A percentile compares a stretch with the other conserved stretches of the same genome.
phyloP scores from a whole-genome alignment of 176 grass and related monocot species.

The Saccharum officinarum region DNA sequence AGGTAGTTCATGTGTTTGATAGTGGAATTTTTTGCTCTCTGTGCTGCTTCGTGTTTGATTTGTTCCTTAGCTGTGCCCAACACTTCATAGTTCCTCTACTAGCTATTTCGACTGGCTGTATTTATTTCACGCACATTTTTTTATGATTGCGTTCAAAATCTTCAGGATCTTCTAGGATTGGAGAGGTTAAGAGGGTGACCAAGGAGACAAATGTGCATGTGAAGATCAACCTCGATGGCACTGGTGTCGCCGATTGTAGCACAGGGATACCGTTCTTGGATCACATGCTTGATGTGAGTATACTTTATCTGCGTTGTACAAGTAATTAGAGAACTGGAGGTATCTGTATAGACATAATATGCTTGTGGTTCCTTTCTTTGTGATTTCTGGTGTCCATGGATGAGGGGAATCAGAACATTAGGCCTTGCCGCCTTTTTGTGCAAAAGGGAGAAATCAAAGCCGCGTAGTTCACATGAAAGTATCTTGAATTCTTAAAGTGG shows the following conservation, averaged over 20 bases:
- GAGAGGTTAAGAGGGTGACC: constrained; percentile 79
- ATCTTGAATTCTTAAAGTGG: not conserved
- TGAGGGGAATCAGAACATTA: not conserved
- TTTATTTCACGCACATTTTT: not conserved
- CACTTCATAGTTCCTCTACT: not conserved
- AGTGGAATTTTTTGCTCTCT: not conserved
- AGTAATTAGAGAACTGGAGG: not conserved
- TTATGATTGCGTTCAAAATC: not conserved
- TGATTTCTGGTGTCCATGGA: not conserved
- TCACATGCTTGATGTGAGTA: constrained; percentile 94
- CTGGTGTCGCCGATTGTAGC: constrained; percentile 62
- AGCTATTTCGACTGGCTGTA: not conserved
- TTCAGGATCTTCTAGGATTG: constrained; percentile 47
- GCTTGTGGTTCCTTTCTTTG: not conserved
- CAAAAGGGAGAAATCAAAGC: not conserved
- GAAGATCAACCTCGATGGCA: constrained; percentile 87
- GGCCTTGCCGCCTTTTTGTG: not conserved
- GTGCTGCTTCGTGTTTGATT: not conserved
- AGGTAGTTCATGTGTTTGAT: not conserved
- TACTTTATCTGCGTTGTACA: not conserved
- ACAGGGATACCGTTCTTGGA: constrained; percentile 94
- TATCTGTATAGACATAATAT: not conserved
- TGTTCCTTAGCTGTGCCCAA: not conserved
- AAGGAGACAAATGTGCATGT: constrained; percentile 91
- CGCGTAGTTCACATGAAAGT: not conserved